Base-by-base conservation (phyloP, 225 moss, liverwort and hornwort genomes). In the Physcomitrellopsis africana region DNA sequence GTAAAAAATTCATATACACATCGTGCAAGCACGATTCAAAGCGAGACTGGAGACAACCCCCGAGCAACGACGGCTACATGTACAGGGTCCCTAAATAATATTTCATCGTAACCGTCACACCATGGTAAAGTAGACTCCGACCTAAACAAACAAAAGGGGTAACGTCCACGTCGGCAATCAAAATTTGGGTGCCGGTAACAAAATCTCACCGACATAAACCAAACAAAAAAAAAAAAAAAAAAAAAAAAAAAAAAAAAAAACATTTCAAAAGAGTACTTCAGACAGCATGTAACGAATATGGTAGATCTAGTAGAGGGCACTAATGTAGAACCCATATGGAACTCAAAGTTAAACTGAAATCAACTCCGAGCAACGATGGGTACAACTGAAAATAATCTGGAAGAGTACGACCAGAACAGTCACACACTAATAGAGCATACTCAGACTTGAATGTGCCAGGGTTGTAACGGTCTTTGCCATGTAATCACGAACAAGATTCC, bases 381-480 rank as follows among this genome's bases (percentile, higher is more conserved):
- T 44, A 67, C 76, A 79, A 58, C 78, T 68, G 44, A 6, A 14
- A 63, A 76, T 23, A 60, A 75, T 18, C 75, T 63, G 44, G 37
- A 29, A 75, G 22, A 19, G 44, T 24, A 63, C 23, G 51, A 83
- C 83, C 66, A 82, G 5, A 74, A 82, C 82, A 54, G 82, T 75
- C 78, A 3, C 11, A 46, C 54, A 67, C 16, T 59, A 70, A 0
- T 17, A 62, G 49, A 55, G 75, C 71, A 56, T 44, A 13, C 55
- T 55, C 75, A 75, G 75, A 79, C 75, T 11, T 79, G 2, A 72
- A 20, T 83, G 0, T 79, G 13, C 67, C 83, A 83, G 67, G 48
- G 72, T 83, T 67, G 83, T 83, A 83, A 81, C 83, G 78, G 81
- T 78, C 86, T 76, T 62, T 78, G 81, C 81, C 86, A 83, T 80